Base-by-base conservation (phyloP, 2,329 filamentous ascomycete species). In the Diplocarpon rosae region DNA sequence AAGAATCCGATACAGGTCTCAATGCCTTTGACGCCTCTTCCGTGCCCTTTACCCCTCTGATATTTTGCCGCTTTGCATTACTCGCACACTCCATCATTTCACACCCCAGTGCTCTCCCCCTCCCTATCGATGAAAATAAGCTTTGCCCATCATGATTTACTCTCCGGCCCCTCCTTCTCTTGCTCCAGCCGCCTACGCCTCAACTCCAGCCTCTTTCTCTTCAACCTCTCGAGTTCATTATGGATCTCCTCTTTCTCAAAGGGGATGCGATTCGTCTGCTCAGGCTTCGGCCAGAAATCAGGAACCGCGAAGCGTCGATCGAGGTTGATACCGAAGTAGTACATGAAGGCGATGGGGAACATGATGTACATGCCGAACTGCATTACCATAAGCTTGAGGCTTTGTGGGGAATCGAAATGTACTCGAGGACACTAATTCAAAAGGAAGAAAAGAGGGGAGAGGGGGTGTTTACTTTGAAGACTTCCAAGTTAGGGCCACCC, bases 301-400 rank as follows among this genome's bases (percentile, higher is more conserved):
- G 84, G 80, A 1, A 96, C 86, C 38, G 76, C 69, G 71, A 98
- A 98, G 52, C 87, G 83, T 55, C 83, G 76, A 67, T 98, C 92
- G 62, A 98, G 85, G 66, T 98, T 98, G 45, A 89, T 95, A 63
- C 92, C 92, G 66, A 96, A 98, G 72, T 98, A 98, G 74, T 93
- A 96, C 92, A 98, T 98, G 72, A 92, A 89, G 58, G 86, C 88
- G 60, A 98, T 96, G 14, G 92, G 92, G 68, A 98, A 98, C 75
- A 95, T 83, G 70, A 98, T 82, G 71, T 98, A 98, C 76, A 93
- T 85, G 70, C 90, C 89, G 66, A 98, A 98, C 90, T 95, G 51
- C 45, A 35, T 37, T 28, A n/a, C 29, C 10, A 5, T 28, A 11
- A 14, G 13, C 5, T 28, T 16, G 14, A 15, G 4, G 14, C 17